Evolutionary conservation across 1,284 basidiomycete species (phyloP), one percentile per base, ranked within the genome.

Genomic region (Pulveroboletus ridleyi): DNA sequence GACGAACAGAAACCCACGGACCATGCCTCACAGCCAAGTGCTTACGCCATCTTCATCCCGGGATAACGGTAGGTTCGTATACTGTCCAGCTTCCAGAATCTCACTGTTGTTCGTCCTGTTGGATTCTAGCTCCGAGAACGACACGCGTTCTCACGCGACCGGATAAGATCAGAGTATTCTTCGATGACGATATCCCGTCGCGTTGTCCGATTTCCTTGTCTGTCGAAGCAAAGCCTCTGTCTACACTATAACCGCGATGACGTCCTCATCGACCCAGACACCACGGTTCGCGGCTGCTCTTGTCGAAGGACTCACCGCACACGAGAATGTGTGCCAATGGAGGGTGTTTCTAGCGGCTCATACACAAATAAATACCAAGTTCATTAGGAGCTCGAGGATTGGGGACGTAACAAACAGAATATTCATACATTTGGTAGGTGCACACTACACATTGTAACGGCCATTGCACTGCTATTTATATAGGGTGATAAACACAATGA

Each of bases 251-350:
- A 82, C 58, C 81, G 86, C 17, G 82, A 84, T 18, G 89, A 92
- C 65, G 86, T 94, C 62, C 78, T 90, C 64, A 82, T 92, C 69
- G 86, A 89, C 70, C 84, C 88, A 23, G 88, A 89, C 66, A 88
- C 88, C 49, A 79, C 80, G 63, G 87, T 94, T 55, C 84, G 88
- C 67, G 92, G 89, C 81, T 14, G 90, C 90, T 2, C 80, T 94
- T 10, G 83, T 94, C 18, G 89, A 90, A 68, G 82, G 89, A 22
- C 79, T 94, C 52, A 94, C 92, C 0, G 85, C 88, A 55, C 92
- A 94, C 71, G 87, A 88, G 64, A 80, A 82, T 64, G 80, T 81
- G 68, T 86, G 87, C 85, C 71, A 69, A 83, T 73, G 18, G 13
- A 56, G 17, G 33, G 49, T 25, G 13, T 17, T 14, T 55, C 39